Evolutionary conservation across 169 alveolate species (phyloP), one percentile per base, ranked within the genome.

Genomic region (Eimeria tenella): DNA sequence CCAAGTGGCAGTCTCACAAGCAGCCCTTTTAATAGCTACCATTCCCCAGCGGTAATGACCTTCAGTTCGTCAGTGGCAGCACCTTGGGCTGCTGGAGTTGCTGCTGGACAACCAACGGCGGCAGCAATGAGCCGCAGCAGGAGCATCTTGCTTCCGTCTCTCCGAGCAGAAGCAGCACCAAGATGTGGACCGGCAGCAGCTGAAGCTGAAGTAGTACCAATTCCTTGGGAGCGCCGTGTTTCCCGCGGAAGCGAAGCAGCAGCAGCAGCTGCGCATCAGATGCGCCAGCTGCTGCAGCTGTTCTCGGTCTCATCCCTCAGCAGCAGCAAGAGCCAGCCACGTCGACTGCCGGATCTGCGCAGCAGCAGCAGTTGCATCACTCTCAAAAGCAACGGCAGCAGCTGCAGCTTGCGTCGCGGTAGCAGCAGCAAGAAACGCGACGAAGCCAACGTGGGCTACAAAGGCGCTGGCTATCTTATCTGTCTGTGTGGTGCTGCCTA

Each of bases 311-410:
- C 62, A 58, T 60, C 55, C 21, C 4, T 17, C 77, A 19, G 60
- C 91, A 83, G 91, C 83, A 56, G 96, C 96, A 53, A 96, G 96
- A 56, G 89, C 75, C 21, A 0, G 8, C n/a, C 74, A 23, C 75
- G 81, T 31, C 63, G 79, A 84, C 79, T 4, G 63, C 4, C 63
- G 8, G 25, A 13, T 17, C 3, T 15, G 4, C 58, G 58, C 19
- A 52, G 55, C 65, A 56, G 53, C 19, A 10, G 73, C 25, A 55
- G 53, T 6, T 11, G 87, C 87, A 52, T 15, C 73, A 75, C 60
- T 56, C 21, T 10, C 90, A 55, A 52, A 68, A 55, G 90, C 74
- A 82, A 42, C 74, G 53, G 74, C 55, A 23, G 73, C 50, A 58
- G 56, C 79, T 31, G 21, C 84, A 74, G 84, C 56, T 13, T 58